These are phyloP conservation scores for Hypomontagnella submonticulosa DNA, from an alignment of 495 filamentous ascomycete genomes.

Conservation along the genomic window DNA sequence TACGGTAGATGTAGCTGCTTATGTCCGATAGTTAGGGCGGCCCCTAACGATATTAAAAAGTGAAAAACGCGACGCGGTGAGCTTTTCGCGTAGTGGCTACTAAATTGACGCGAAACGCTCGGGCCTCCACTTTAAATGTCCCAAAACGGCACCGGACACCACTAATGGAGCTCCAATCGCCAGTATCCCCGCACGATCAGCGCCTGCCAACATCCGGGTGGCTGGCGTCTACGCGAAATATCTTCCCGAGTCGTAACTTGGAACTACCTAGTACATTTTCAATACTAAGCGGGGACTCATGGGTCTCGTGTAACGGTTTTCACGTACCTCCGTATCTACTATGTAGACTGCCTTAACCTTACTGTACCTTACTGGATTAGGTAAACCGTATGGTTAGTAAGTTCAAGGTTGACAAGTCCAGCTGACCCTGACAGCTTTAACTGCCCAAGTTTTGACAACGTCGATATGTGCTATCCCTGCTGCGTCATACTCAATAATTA, in stretches of 20 bases:
- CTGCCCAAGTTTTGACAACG: slow-evolving; percentile 5
- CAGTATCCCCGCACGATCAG: slow-evolving; percentile 10
- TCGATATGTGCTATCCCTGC: slow-evolving; percentile 16
- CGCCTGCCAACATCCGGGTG: too few species aligned
- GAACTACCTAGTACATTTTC: too few species aligned
- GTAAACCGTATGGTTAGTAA: background rate
- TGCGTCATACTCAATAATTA: slow-evolving; percentile 11
- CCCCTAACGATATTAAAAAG: slow-evolving; percentile 26
- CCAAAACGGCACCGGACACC: background rate
- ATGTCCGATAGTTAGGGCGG: slow-evolving; percentile 16
- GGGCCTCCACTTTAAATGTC: slow-evolving; percentile 39
- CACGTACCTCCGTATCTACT: too few species aligned
- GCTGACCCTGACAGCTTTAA: too few species aligned
- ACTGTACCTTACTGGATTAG: too few species aligned
- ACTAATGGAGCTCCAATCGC: background rate
- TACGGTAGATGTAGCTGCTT: slow-evolving; percentile 8
- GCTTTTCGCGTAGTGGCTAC: slow-evolving; percentile 32
- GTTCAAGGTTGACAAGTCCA: background rate
- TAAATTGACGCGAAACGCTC: slow-evolving; percentile 31
- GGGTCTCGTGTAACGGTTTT: too few species aligned
- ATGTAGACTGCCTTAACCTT: too few species aligned
- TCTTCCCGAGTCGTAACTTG: too few species aligned
- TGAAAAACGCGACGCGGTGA: slow-evolving; percentile 40
- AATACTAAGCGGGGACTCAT: too few species aligned
- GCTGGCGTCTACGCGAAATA: too few species aligned